These are phyloP conservation scores for Pontederia paniculata DNA, from an alignment of 176 grass and related monocot species.

Conservation along the genomic window DNA sequence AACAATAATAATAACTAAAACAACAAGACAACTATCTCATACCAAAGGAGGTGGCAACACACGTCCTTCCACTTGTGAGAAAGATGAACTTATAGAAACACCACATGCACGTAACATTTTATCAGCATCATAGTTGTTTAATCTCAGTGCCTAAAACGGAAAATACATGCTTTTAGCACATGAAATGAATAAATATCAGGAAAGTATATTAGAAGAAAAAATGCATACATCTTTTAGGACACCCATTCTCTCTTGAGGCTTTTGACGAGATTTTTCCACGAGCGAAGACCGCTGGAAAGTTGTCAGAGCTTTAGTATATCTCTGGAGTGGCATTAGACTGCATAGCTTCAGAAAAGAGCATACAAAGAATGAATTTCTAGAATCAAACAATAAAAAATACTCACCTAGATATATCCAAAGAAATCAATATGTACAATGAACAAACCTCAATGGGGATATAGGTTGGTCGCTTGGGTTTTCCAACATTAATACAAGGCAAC, in stretches of 20 bases:
- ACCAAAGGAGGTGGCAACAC: slow-evolving; percentile 65
- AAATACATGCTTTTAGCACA: neutral
- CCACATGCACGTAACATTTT: slow-evolving; percentile 65
- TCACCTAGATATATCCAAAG: too few species aligned
- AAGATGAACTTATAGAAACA: slow-evolving; percentile 43
- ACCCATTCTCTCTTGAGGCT: slow-evolving; percentile 69
- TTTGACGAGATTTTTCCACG: slow-evolving; percentile 91
- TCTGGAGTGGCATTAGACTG: slow-evolving; percentile 38
- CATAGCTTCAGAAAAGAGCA: slow-evolving; percentile 31
- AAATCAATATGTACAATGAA: neutral
- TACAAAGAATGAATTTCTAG: too few species aligned
- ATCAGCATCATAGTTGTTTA: slow-evolving; percentile 57
- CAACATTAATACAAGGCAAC: slow-evolving; percentile 86
- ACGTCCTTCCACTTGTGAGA: slow-evolving; percentile 61
- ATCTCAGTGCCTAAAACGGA: slow-evolving; percentile 30
- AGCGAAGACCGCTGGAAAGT: slow-evolving; percentile 58
- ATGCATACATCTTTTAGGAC: slow-evolving; percentile 50
- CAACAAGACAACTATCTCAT: neutral
- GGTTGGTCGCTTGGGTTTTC: slow-evolving; percentile 68
- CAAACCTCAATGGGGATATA: slow-evolving; percentile 65
- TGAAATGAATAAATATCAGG: too few species aligned
- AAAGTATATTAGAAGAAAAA: neutral
- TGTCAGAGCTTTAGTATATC: slow-evolving; percentile 66
- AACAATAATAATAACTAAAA: too few species aligned
- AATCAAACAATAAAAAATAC: too few species aligned